These are phyloP conservation scores for Ascochyta pisi DNA, from an alignment of 2,329 filamentous ascomycete genomes.

Conservation along the genomic window DNA sequence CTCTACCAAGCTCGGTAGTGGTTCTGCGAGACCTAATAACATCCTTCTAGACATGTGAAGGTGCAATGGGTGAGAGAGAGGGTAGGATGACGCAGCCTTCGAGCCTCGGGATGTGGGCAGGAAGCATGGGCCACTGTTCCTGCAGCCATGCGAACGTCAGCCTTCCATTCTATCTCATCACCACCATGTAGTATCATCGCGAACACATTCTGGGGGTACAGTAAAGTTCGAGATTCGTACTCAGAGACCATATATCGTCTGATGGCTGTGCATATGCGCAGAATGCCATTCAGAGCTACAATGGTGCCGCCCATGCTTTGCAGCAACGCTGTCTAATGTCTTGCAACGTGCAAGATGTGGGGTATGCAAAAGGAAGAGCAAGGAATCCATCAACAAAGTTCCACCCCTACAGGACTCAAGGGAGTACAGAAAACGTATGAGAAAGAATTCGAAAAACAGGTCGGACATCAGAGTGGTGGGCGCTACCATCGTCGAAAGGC, in stretches of 20 bases:
- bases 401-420: not conserved
- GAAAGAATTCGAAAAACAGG: not conserved
- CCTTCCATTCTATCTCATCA: not conserved
- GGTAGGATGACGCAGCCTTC: not conserved
- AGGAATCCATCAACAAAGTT: not conserved
- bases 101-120: conserved; percentile 7
- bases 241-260: not conserved
- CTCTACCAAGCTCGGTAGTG: conserved; percentile 47
- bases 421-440: not conserved
- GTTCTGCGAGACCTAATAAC: conserved; percentile 42
- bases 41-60: conserved; percentile 30
- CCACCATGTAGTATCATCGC: not conserved
- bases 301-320: conserved; percentile 1
- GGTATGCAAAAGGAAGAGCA: conserved; percentile 9
- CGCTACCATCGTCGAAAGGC: not conserved
- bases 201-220: not conserved
- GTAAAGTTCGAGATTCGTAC: not conserved
- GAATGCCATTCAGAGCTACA: not conserved
- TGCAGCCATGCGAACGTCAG: conserved; percentile 7
- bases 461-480: not conserved
- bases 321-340: conserved; percentile 8
- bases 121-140: conserved; percentile 3
- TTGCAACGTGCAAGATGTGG: conserved; percentile 6
- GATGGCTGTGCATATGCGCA: not conserved
- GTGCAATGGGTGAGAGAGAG: conserved; percentile 7